A percentile compares a stretch with the other conserved stretches of the same genome.
Conservation (phyloP, 2,329 filamentous ascomycete genomes). For the Neofusicoccum cordaticola region DNA sequence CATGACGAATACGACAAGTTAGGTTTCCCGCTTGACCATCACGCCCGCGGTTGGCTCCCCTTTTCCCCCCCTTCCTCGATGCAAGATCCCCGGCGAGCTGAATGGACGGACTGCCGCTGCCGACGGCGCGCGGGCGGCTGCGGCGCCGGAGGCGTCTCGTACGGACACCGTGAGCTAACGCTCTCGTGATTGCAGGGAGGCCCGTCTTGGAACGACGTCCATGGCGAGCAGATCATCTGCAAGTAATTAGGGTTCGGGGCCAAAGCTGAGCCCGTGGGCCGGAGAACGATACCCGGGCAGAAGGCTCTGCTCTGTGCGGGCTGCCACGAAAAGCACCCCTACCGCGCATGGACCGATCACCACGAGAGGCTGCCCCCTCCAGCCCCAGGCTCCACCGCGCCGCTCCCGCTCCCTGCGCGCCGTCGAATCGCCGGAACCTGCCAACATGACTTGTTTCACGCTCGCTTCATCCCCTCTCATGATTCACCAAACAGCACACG, state of each 20-base stretch:
- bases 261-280: constrained; percentile 4
- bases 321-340: constrained; percentile 12
- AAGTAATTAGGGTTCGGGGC: constrained; percentile 15
- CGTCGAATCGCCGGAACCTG: constrained; percentile 14
- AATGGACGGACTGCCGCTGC: neutral
- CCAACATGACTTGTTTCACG: constrained; percentile 16
- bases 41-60: neutral
- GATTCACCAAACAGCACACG: constrained; percentile 14
- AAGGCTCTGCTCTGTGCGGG: constrained; percentile 16
- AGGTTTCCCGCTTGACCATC: neutral
- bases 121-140: neutral
- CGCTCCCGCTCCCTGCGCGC: constrained; percentile 13
- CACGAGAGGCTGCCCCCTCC: neutral
- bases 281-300: constrained; percentile 15
- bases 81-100: neutral
- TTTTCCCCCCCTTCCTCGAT: neutral
- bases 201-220: constrained; percentile 3
- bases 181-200: constrained; percentile 3
- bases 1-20: neutral
- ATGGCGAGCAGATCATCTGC: constrained; percentile 17
- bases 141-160: neutral
- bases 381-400: constrained; percentile 6
- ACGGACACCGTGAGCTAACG: neutral
- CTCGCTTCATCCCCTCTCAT: constrained; percentile 14
- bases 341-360: constrained; percentile 15